Conservation (phyloP, 2,329 filamentous ascomycete species). For the Metarhizium brunneum region DNA sequence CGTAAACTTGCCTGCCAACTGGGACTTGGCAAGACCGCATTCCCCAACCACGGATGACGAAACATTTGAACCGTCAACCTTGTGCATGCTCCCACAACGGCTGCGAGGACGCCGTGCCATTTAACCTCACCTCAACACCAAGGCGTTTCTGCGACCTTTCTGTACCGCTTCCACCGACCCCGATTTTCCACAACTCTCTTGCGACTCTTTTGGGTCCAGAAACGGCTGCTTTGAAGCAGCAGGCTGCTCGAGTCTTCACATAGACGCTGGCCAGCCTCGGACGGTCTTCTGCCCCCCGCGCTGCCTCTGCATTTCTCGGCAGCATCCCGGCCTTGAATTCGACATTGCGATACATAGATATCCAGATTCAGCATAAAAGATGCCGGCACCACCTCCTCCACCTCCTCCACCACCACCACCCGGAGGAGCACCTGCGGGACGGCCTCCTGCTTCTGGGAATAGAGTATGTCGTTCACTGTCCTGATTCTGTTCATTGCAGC, state of each 20-base stretch:
- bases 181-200: background rate
- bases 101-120: conserved; percentile 1
- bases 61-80: conserved; percentile 1
- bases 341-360: background rate
- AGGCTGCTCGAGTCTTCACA: background rate
- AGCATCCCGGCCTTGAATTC: background rate
- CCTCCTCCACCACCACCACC: conserved; percentile 54
- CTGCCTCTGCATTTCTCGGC: background rate
- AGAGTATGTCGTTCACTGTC: conserved; percentile 44
- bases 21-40: too few relatives aligned
- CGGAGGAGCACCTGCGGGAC: conserved; percentile 45
- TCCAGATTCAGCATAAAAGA: background rate
- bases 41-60: conserved; percentile 10
- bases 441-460: conserved; percentile 45
- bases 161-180: background rate
- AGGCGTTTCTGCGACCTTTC: background rate
- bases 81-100: conserved; percentile 6
- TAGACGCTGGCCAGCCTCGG: conserved; percentile 2
- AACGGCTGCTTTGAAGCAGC: background rate
- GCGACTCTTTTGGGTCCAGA: background rate
- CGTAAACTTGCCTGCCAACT: too few relatives aligned
- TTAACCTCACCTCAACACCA: background rate
- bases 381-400: conserved; percentile 51
- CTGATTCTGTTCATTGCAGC: conserved; percentile 6
- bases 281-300: background rate